Evolutionary conservation across 2,329 filamentous ascomycete species (phyloP), one percentile per base, ranked within the genome.

Genomic region (Hymenoscyphus fraxineus): DNA sequence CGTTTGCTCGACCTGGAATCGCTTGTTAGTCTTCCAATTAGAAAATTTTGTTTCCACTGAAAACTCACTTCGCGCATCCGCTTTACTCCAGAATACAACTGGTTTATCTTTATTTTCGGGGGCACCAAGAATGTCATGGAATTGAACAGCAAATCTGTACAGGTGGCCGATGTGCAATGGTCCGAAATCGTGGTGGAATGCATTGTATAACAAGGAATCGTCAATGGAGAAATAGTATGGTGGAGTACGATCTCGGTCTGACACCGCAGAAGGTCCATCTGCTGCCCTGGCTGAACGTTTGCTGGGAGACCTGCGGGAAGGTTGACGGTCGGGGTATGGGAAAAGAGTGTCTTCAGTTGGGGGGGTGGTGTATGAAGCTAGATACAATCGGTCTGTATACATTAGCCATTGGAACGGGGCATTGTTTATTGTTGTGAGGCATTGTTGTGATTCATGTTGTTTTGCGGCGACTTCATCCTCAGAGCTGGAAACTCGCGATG

Each of bases 151-250:
- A 77, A 98, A 99, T 68, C 95, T 87, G 82, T 98, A 99, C 51
- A 99, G 82, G 77, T 99, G 95, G 32, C 95, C 95, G 71, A 99
- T 96, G 81, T 99, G 95, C 65, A 99, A 83, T 73, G 95, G 95
- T 73, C 95, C 95, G 77, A 99, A 99, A 80, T 99, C 95, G 74
- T 96, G 93, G 79, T 98, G 93, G 79, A 99, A 99, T 39, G 94
- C 93, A 78, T 99, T 99, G 83, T 99, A 99, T 58, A 97, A 84
- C 56, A 99, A 87, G 51, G 83, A 89, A 75, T 96, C 92, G 76
- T 99, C 95, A 70, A 98, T 88, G 60, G 92, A 94, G 79, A 99
- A 99, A 80, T 98, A 99, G 76, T 91, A 93, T 0, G 95, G 95
- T 63, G 88, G 80, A 70, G 84, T 86, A 61, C 82, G 79, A n/a